Conservation (phyloP, 106 monocot genomes). For the Gastrodia elata region DNA sequence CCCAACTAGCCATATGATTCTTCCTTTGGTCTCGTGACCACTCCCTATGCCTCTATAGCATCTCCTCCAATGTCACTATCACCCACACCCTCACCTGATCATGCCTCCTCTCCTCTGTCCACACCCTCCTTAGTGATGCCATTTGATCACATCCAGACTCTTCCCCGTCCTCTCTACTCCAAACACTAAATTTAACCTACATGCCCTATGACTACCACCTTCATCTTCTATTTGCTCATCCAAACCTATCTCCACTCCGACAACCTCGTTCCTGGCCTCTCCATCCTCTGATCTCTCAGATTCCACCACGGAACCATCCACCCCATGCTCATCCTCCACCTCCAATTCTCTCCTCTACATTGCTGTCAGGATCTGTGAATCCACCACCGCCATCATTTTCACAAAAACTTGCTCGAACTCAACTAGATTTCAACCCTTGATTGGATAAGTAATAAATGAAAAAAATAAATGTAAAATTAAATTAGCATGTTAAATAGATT, state of each 20-base stretch:
- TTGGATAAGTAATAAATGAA: too few species aligned
- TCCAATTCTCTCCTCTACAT: conserved; percentile 30
- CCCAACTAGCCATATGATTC: conserved; percentile 47
- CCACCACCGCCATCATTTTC: conserved; percentile 27
- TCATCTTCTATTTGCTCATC: conserved; percentile 69
- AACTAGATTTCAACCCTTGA: too few species aligned
- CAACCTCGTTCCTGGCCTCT: conserved; percentile 28
- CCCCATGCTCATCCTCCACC: conserved; percentile 24
- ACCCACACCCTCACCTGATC: conserved; percentile 43
- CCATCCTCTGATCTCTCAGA: conserved; percentile 25
- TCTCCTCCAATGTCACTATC: conserved; percentile 18
- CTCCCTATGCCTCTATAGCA: conserved; percentile 13
- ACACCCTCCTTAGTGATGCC: conserved; percentile 32
- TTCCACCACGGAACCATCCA: too few species aligned
- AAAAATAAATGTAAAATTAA: too few species aligned
- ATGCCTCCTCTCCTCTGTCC: conserved; percentile 25
- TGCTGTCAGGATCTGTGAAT: conserved; percentile 16
- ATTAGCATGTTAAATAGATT: too few species aligned
- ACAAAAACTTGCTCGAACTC: too few species aligned
- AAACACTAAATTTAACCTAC: conserved; percentile 35
- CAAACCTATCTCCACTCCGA: conserved; percentile 32
- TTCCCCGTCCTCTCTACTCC: conserved; percentile 13
- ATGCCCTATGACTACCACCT: conserved; percentile 50
- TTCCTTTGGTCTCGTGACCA: conserved; percentile 18
- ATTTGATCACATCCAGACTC: conserved; percentile 10